Evolutionary conservation across 345 rosid genomes (phyloP), one percentile per base, ranked within the genome.

Genomic region (Iberis pinnata): DNA sequence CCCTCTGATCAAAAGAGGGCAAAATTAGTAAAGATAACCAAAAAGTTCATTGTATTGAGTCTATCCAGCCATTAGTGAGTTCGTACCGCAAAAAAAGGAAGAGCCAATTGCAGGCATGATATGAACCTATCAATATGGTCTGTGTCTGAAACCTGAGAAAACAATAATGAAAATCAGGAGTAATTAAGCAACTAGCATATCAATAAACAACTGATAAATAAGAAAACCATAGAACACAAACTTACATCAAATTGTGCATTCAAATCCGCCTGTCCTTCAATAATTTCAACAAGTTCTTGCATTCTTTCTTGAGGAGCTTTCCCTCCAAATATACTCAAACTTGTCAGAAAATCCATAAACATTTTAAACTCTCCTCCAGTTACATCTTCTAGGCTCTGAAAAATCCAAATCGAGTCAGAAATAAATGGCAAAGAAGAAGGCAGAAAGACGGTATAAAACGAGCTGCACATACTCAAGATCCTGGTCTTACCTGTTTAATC

Each of bases 181-280:
- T 41, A 18, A n/a, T n/a, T n/a, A n/a, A n/a, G n/a, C 16, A 31
- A 56, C 50, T 4, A 42, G 18, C 9, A 25, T 26, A 26, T 26
- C n/a, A n/a, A n/a, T n/a, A n/a, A n/a, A n/a, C n/a, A n/a, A n/a
- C n/a, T n/a, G n/a, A n/a, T 26, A 26, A 26, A 26, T 26, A 26
- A 26, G 29, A 26, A 63, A 43, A 15, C 11, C 11, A 51, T 18
- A 48, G 31, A 49, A n/a, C n/a, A 22, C 12, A 20, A 43, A 77
- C 90, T 76, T 65, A 93, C 99, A 63, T 78, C 75, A 73, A 93
- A 86, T 52, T 80, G 89, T 18, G 90, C 83, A 73, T 88, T 89
- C 67, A 93, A 75, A 73, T 93, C 99, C 47, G 97, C 97, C 73
- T 93, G 99, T 7, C 82, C 97, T 77, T 93, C 99, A 20, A 83